phyloP scores from a whole-genome alignment of 805 yeast genomes.

The Barnettozyma wickerhamii region DNA sequence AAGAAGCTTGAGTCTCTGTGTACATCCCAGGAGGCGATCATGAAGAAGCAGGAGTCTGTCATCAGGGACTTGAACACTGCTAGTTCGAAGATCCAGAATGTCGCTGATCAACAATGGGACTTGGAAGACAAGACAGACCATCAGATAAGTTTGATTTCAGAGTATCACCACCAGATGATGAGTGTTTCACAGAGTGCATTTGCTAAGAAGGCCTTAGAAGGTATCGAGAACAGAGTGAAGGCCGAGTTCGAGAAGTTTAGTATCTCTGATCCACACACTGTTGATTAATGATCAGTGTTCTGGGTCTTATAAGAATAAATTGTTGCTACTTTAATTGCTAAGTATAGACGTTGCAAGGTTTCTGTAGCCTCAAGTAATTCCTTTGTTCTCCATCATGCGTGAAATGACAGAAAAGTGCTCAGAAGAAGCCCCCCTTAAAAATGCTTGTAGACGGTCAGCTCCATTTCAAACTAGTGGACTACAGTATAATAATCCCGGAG shows the following conservation, averaged over 20 bases:
- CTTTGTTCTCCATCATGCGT: too few species aligned
- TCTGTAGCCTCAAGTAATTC: too few species aligned
- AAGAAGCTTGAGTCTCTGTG: background rate
- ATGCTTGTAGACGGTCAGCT: too few species aligned
- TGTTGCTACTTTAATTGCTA: too few species aligned
- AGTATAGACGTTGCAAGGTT: too few species aligned
- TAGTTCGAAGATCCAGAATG: background rate
- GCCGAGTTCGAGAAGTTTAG: background rate
- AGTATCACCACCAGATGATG: background rate
- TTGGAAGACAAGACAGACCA: background rate
- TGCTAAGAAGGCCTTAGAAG: background rate
- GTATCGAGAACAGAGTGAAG: background rate
- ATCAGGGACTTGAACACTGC: background rate
- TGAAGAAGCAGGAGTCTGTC: background rate
- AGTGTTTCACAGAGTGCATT: background rate
- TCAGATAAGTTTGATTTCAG: background rate
- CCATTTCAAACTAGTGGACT: too few species aligned
- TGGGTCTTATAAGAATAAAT: too few species aligned
- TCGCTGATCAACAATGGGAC: background rate
- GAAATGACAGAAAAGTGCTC: too few species aligned
- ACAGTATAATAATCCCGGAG: too few species aligned
- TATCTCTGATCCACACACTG: background rate
- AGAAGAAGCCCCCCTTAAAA: too few species aligned
- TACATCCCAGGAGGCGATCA: background rate
- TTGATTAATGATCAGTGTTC: too few species aligned